Evolutionary conservation across 768 basidiomycete species (phyloP), one percentile per base, ranked within the genome.

Genomic region (Podaxis pistillaris): DNA sequence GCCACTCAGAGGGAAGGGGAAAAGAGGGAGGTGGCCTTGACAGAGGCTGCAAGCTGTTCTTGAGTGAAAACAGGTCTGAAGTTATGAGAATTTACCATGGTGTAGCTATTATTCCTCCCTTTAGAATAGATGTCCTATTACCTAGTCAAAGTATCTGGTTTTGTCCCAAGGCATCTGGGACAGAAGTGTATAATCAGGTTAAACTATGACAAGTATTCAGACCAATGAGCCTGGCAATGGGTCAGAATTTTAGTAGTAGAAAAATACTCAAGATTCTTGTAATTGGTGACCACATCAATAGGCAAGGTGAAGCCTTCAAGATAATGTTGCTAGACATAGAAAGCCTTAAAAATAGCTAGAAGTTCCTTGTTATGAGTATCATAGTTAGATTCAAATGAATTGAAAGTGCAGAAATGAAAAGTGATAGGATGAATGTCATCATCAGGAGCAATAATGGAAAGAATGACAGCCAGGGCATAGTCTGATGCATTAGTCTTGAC

Each of bases 111-210:
- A 19, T 19, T 19, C 19, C 19, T 1, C 19, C 19, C 19, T 19
- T 19, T 19, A 19, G 19, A 19, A 19, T 19, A 19, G 19, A 19
- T 19, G 19, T 19, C 19, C 19, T 19, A 19, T 19, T 19, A 19
- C 19, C 19, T 19, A 19, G 19, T 19, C 19, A 70, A 79, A 4
- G 73, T 73, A 52, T 76, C 68, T 7, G 76, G 77, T 0, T 53
- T 61, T 0, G 78, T 77, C 19, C 49, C 64, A 2, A 74, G 77
- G 78, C 78, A 80, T 13, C 44, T n/a, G 2, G 44, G 44, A 4
- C 8, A 12, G n/a, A 46, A 46, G 8, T 46, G n/a, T 1, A 46
- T 46, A 19, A 40, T 40, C 8, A 40, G 38, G 38, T 40, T 40
- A 13, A 40, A 40, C 38, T 40, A 13, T 40, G 13, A 40, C 38